Evolutionary conservation across 202 grass and related monocot species (phyloP).

Genomic region (Schoenoplectus tabernaemontani): DNA sequence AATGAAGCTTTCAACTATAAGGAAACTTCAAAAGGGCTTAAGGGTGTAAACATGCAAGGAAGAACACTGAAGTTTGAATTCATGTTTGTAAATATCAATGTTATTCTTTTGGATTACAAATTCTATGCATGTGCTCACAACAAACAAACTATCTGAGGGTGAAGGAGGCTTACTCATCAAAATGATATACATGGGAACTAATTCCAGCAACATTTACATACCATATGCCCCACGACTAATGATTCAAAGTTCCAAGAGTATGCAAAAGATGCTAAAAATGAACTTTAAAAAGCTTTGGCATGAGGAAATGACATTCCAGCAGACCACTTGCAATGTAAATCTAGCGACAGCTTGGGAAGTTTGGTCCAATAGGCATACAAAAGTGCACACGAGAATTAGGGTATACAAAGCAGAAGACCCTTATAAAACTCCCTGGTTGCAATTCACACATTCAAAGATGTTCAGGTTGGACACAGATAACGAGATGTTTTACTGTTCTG

Average conservation of each 20-base stretch:
- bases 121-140: neutral
- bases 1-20: neutral
- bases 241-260: neutral
- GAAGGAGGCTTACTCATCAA: neutral
- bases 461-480: neutral
- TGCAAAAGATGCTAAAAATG: neutral
- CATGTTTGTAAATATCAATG: neutral
- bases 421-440: neutral
- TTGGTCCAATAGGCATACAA: neutral
- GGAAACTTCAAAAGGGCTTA: neutral
- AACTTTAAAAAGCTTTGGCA: neutral
- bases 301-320: neutral
- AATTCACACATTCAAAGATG: neutral
- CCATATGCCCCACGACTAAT: neutral
- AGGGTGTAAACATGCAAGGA: neutral
- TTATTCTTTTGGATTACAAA: neutral
- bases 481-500: neutral
- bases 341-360: neutral
- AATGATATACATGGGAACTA: neutral
- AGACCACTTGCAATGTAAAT: neutral
- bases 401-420: neutral
- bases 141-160: neutral
- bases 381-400: neutral
- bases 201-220: neutral
- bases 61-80: neutral